These are phyloP conservation scores for Herpotrichia juniperi DNA, from an alignment of 2,329 filamentous ascomycete species.

Conservation along the genomic window DNA sequence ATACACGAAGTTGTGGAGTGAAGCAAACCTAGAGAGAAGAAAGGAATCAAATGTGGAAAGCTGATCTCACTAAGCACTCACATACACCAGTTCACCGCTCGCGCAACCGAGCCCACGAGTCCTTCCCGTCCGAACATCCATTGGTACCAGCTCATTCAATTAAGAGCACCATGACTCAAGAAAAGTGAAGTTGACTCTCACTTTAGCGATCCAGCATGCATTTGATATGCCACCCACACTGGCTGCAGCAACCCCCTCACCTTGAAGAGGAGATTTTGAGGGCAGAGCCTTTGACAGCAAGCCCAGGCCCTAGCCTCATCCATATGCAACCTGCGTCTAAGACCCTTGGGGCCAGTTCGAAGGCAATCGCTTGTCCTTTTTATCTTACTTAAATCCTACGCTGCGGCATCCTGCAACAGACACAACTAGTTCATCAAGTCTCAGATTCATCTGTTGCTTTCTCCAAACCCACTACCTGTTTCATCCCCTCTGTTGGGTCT, in stretches of 20 bases:
- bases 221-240: background rate
- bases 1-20: no score
- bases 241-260: background rate
- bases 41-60: no score
- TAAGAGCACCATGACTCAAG: no score
- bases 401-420: background rate
- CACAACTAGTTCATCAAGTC: slow-evolving; percentile 3
- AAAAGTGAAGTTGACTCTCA: no score
- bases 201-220: background rate
- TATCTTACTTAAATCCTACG: slow-evolving; percentile 4
- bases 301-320: background rate
- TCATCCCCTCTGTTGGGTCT: background rate
- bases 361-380: background rate
- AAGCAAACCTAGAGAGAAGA: no score
- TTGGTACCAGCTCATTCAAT: no score
- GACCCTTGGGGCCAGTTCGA: background rate
- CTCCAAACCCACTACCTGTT: background rate
- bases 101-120: no score
- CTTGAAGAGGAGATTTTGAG: background rate
- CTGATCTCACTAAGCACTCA: no score
- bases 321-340: no score
- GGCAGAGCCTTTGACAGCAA: background rate
- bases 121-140: no score
- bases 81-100: no score
- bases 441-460: slow-evolving; percentile 1